These are phyloP conservation scores for Linderniella brevidens DNA, from an alignment of 257 asterid genomes.

Conservation along the genomic window DNA sequence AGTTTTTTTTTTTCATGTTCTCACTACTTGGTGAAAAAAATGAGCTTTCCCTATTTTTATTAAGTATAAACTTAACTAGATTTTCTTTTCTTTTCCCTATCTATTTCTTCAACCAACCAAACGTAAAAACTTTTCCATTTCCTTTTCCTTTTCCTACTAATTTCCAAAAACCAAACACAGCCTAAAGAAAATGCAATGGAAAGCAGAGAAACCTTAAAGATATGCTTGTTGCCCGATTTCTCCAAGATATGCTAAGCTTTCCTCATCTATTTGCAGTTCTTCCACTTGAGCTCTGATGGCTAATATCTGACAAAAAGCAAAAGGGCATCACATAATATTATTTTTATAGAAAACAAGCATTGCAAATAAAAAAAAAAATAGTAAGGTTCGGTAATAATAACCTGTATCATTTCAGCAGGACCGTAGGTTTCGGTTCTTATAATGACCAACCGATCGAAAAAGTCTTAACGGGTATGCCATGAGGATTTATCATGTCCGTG, in stretches of 20 bases:
- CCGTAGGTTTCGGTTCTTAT: constrained; percentile 91
- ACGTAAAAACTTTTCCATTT: not conserved
- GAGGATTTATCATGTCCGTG: constrained; percentile 90
- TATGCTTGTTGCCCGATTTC: constrained; percentile 73
- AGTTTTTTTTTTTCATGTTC: no score
- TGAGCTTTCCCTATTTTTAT: no score
- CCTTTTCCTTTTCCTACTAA: no score
- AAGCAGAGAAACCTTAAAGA: constrained; percentile 46
- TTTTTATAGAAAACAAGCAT: no score
- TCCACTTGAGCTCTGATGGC: constrained; percentile 96
- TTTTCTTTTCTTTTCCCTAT: no score
- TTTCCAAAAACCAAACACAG: no score
- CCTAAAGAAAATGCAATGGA: not conserved
- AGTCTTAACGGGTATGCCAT: constrained; percentile 91
- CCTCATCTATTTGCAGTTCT: constrained; percentile 73
- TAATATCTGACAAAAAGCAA: constrained; percentile 31
- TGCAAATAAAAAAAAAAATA: not conserved
- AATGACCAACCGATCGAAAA: constrained; percentile 77
- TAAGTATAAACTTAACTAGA: no score
- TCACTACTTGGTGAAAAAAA: no score
- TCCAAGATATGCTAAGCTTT: constrained; percentile 78
- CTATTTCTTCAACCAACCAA: no score
- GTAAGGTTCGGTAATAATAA: constrained; percentile 8
- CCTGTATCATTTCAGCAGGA: constrained; percentile 98
- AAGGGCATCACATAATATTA: constrained; percentile 6